Conservation (phyloP, 225 moss, liverwort and hornwort genomes). For the Climacium dendroides region DNA sequence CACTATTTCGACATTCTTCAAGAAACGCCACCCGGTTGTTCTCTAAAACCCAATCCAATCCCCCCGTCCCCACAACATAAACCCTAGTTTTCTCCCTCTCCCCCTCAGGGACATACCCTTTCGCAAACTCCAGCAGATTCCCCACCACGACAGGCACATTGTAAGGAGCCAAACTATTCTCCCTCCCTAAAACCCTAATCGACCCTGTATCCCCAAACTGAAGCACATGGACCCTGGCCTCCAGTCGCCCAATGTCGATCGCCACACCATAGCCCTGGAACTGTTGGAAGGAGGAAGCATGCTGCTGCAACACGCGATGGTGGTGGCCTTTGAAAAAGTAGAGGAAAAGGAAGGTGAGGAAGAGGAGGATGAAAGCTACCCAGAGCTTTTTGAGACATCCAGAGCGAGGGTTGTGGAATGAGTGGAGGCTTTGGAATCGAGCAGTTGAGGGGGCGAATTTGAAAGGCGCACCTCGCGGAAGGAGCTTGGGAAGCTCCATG, state of each 20-base stretch:
- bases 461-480: conserved; percentile 2
- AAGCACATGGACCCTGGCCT: conserved; percentile 5
- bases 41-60: conserved; percentile 3
- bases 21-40: neutral
- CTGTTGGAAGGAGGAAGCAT: neutral
- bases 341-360: neutral
- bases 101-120: neutral
- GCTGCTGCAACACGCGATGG: neutral
- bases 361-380: neutral
- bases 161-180: neutral
- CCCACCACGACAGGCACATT: neutral
- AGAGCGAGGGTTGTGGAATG: neutral
- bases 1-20: neutral
- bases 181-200: neutral
- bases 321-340: neutral
- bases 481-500: conserved; percentile 26
- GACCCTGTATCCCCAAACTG: neutral
- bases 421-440: neutral
- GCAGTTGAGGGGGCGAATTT: neutral
- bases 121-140: conserved; percentile 2
- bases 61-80: conserved; percentile 8
- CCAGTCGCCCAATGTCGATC: conserved; percentile 10
- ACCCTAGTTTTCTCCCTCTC: conserved; percentile 3
- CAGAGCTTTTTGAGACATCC: neutral
- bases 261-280: conserved; percentile 10